Evolutionary conservation across 805 yeast genomes (phyloP), one percentile per base, ranked within the genome.

Genomic region (Candida pini): DNA sequence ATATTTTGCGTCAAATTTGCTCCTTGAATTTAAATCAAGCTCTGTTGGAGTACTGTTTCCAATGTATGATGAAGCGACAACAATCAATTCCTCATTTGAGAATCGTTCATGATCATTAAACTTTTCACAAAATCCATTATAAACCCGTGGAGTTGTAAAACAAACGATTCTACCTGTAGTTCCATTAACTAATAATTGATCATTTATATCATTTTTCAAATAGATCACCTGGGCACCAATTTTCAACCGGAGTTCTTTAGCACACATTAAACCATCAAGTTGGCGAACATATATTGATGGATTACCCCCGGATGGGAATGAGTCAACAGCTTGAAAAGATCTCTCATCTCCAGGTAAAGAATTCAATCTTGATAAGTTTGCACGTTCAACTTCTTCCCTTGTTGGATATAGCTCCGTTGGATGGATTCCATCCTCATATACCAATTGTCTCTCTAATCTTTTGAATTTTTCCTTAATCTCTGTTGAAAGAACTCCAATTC

Each of bases 191-290:
- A 92, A 63, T 3, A 67, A 61, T 8, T 76, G 81, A 44, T 85
- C 89, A 19, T 73, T 68, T 4, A 48, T 27, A 19, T 53, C 57
- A 54, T 92, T 92, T 49, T 84, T 86, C 45, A 92, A 62, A 69
- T 86, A 78, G 96, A 92, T 89, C 2, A 92, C 97, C 58, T 92
- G 98, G 0, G 96, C 94, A 24, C 86, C 87, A 35, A 75, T 78
- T 55, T 89, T 90, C 44, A 92, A 62, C 3, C 64, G 68, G 12
- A 92, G 51, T 6, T 47, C 53, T 38, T 71, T 68, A 18, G 81
- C 83, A 29, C 92, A 94, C 82, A 89, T 79, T 26, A 86, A 64
- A 47, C 60, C 68, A 24, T 56, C 58, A 15, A 56, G 39, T 27
- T 39, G 48, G 27, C 52, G 53, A 5, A 27, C 31, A 4, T 45